Evolutionary conservation across 139 green algal genomes (phyloP).

Genomic region (Tetraselmis chui): DNA sequence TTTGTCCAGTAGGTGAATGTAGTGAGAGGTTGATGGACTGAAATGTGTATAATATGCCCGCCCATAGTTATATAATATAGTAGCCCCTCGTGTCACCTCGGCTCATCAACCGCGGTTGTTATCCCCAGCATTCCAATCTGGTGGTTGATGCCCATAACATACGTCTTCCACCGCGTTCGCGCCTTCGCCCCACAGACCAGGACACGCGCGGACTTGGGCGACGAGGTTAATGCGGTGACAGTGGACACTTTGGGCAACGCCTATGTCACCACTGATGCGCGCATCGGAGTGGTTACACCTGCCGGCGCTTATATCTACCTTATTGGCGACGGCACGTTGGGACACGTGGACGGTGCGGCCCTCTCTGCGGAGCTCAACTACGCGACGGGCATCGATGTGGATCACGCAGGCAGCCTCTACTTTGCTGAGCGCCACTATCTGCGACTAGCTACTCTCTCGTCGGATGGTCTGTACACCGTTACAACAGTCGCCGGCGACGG

Average conservation of each 20-base stretch:
- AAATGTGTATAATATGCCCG: too few species aligned
- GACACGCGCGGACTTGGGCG: too few species aligned
- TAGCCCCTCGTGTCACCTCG: too few species aligned
- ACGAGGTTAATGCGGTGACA: too few species aligned
- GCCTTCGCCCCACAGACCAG: too few species aligned
- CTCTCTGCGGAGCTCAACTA: not conserved
- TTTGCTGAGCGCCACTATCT: not conserved
- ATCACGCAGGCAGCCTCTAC: not conserved
- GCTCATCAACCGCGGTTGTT: too few species aligned
- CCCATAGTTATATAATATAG: too few species aligned
- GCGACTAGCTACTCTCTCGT: not conserved
- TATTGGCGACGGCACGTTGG: not conserved
- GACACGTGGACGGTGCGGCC: not conserved
- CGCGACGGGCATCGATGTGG: not conserved
- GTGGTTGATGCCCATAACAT: too few species aligned
- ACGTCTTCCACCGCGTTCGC: too few species aligned
- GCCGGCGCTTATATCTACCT: not conserved
- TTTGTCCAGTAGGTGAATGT: too few species aligned
- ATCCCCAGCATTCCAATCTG: too few species aligned
- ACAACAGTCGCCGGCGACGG: not conserved
- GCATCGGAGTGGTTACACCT: not conserved
- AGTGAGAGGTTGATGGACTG: too few species aligned
- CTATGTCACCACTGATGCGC: not conserved
- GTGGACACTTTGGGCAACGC: not conserved
- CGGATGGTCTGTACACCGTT: not conserved